Conservation (phyloP, 331 rosid genomes). For the Telfairia occidentalis region DNA sequence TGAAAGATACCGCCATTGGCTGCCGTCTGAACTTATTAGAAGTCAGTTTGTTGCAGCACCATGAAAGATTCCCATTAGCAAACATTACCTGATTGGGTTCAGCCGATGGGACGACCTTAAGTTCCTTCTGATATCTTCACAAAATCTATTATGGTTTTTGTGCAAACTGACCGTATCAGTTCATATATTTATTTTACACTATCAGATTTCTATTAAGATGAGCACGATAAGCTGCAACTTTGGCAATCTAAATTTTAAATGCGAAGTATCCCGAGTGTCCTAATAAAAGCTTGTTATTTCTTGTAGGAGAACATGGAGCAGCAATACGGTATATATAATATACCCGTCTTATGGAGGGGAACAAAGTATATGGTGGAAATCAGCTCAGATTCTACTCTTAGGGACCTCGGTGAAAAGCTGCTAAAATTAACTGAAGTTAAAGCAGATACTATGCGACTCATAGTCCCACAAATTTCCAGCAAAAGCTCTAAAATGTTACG, state of each 20-base stretch:
- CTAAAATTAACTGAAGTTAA: slow-evolving; percentile 46
- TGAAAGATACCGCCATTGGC: not conserved
- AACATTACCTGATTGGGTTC: not conserved
- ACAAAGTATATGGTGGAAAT: slow-evolving; percentile 49
- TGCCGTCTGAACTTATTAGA: not conserved
- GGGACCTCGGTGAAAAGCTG: slow-evolving; percentile 68
- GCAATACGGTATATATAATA: slow-evolving; percentile 15
- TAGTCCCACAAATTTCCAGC: slow-evolving; percentile 46
- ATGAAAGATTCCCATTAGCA: not conserved
- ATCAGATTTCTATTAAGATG: not conserved
- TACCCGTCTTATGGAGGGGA: slow-evolving; percentile 69
- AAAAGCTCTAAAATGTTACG: slow-evolving; percentile 49
- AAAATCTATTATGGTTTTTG: not conserved
- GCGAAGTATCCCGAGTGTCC: not conserved
- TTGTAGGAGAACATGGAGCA: slow-evolving; percentile 54
- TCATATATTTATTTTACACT: not conserved
- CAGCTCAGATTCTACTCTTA: slow-evolving; percentile 37
- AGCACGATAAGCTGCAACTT: not conserved
- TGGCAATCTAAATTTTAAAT: not conserved
- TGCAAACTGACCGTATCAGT: not conserved
- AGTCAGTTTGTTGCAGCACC: not conserved
- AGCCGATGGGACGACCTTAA: not conserved
- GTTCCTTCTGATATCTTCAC: not conserved
- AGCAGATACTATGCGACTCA: slow-evolving; percentile 73
- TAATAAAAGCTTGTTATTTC: not conserved